These are phyloP conservation scores for Talaromyces sp. DNA, from an alignment of 2,329 filamentous ascomycete species.

Conservation along the genomic window DNA sequence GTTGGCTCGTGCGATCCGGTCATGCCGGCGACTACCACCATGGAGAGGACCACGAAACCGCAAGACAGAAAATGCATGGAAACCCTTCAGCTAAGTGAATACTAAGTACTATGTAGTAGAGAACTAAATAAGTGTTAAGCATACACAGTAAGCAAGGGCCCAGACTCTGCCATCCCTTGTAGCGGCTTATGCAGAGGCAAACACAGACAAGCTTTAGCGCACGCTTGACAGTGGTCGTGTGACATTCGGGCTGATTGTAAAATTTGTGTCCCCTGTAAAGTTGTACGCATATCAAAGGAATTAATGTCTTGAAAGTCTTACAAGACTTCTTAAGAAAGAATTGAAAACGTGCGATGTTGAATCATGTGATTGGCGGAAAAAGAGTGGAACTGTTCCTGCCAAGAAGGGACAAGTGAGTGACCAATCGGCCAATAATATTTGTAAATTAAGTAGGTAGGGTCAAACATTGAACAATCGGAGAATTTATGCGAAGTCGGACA, in stretches of 20 bases:
- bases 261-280: too few species aligned
- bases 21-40: too few species aligned
- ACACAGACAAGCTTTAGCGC: not conserved
- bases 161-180: not conserved
- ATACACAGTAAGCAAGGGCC: not conserved
- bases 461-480: not conserved
- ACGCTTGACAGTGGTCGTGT: not conserved
- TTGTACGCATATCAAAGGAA: too few species aligned
- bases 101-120: too few species aligned
- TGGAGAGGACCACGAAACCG: too few species aligned
- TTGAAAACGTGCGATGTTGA: not conserved
- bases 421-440: not conserved
- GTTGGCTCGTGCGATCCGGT: too few species aligned
- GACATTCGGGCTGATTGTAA: not conserved
- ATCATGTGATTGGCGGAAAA: not conserved
- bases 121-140: not conserved
- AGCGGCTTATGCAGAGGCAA: not conserved
- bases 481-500: not conserved
- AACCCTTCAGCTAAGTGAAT: too few species aligned
- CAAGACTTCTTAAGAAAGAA: not conserved
- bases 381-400: not conserved
- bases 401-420: not conserved
- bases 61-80: too few species aligned
- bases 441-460: too few species aligned
- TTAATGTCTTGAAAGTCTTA: too few species aligned